Evolutionary conservation across 164 flowering plant species (phyloP).

Genomic region (Berberis thunbergii): DNA sequence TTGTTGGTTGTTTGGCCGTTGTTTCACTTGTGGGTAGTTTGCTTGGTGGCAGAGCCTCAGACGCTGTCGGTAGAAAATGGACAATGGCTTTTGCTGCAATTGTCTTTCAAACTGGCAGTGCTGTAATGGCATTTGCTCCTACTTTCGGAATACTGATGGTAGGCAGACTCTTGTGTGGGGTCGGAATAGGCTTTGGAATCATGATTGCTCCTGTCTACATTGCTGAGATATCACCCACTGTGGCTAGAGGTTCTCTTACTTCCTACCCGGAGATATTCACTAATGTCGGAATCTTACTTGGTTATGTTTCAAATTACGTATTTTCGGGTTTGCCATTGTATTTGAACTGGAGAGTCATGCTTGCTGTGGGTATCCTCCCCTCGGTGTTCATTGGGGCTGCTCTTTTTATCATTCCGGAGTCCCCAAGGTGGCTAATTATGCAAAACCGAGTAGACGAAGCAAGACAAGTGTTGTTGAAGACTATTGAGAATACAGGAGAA

Average conservation of each 20-base stretch:
- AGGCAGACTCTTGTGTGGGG: constrained; percentile 30
- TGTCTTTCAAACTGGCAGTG: constrained; percentile 28
- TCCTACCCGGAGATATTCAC: constrained; percentile 35
- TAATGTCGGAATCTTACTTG: constrained; percentile 35
- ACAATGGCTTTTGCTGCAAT: constrained; percentile 28
- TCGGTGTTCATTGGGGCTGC: constrained; percentile 26
- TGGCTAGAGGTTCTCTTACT: constrained; percentile 29
- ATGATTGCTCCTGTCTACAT: constrained; percentile 22
- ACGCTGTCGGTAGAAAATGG: constrained; percentile 35
- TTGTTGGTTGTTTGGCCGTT: constrained; percentile 28
- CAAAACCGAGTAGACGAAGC: constrained; percentile 28
- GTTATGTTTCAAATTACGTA: constrained; percentile 30
- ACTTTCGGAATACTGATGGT: constrained; percentile 20
- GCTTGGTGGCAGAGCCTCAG: constrained; percentile 27
- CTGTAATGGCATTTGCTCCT: constrained; percentile 29
- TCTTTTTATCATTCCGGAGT: constrained; percentile 30
- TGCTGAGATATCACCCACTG: constrained; percentile 20
- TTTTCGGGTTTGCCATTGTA: constrained; percentile 25
- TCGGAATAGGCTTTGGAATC: constrained; percentile 34
- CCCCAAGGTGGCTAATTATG: constrained; percentile 39
- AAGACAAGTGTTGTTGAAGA: constrained; percentile 21
- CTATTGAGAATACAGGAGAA: constrained; percentile 20
- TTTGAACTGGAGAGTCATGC: constrained; percentile 32
- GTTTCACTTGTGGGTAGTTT: constrained; percentile 29
- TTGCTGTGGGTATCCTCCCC: constrained; percentile 30